Evolutionary conservation across 208 protist genomes (phyloP), one percentile per base, ranked within the genome.

Genomic region (Acanthamoeba healyi): DNA sequence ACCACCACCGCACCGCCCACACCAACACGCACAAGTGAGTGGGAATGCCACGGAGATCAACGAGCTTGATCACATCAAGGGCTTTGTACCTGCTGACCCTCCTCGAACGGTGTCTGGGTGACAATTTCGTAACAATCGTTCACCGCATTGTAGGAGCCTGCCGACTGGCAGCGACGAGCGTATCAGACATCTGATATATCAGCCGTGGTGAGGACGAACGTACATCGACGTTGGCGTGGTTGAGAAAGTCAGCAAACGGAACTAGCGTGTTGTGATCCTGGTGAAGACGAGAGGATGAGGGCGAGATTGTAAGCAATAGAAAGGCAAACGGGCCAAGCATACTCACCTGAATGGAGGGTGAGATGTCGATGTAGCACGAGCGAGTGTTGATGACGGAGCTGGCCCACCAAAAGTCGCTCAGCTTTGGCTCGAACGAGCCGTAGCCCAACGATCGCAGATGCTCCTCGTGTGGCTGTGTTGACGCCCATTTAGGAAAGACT

Each of bases 211-310:
- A 24, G 54, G 54, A 15, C 36, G 24, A 29, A 82, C 72, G 38
- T 51, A 82, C 72, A 19, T 82, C 40, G 26, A 82, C 72, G 72
- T 82, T 82, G 72, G 36, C 42, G 19, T 82, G 72, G 26, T 82
- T 82, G 40, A 82, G 42, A 82, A 82, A 82, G 36, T 82, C 72
- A n/a, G 72, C 72, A 46, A 82, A 82, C 34, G 72, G 72, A 6
- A 82, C 72, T 12, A 82, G 72, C 36, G 72, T 82, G 42, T 82
- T 82, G 72, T 42, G 36, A 12, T 82, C 72, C 72, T 82, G 36
- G 2, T 9, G 12, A 19, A 12, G 61, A 29, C 7, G 29, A 9
- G 49, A 6, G 49, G 49, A 54, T 54, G 49, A 54, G 49, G 6
- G 49, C 6, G 15, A 70, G 5, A 36, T 4, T 38, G 61, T 6